phyloP scores from a whole-genome alignment of 345 rosid genomes.

The Turritis glabra region DNA sequence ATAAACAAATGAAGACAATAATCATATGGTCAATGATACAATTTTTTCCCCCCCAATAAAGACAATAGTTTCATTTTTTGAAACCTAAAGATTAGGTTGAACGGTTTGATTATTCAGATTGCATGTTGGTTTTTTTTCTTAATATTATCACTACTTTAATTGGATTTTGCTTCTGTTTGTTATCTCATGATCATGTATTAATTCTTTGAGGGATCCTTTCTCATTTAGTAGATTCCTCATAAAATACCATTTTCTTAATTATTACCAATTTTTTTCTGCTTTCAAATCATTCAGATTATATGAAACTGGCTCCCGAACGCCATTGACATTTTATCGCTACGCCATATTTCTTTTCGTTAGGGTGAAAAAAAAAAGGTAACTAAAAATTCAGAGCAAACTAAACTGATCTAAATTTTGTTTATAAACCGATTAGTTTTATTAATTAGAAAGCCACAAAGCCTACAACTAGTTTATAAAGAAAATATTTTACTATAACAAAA shows the following conservation, averaged over 20 bases:
- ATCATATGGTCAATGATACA: background rate
- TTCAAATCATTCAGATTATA: too few species aligned
- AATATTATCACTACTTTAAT: background rate
- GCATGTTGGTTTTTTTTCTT: background rate
- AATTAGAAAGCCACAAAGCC: too few species aligned
- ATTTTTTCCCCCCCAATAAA: background rate
- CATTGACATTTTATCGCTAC: too few species aligned
- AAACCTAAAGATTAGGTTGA: background rate
- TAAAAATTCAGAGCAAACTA: too few species aligned
- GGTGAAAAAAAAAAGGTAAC: too few species aligned
- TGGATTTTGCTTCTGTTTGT: background rate
- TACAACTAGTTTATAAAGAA: too few species aligned
- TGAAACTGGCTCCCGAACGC: too few species aligned
- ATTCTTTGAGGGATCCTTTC: background rate
- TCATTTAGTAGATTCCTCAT: background rate
- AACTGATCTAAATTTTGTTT: too few species aligned
- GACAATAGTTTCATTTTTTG: background rate
- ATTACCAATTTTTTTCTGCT: background rate
- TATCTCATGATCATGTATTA: conserved; percentile 6
- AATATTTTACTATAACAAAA: too few species aligned
- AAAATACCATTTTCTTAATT: background rate
- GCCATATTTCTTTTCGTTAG: too few species aligned
- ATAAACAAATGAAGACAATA: conserved; percentile 45
- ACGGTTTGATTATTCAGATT: conserved; percentile 14
- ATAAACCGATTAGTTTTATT: too few species aligned